Evolutionary conservation across 176 grass and related monocot genomes (phyloP).

Genomic region (Cymbopogon citratus): DNA sequence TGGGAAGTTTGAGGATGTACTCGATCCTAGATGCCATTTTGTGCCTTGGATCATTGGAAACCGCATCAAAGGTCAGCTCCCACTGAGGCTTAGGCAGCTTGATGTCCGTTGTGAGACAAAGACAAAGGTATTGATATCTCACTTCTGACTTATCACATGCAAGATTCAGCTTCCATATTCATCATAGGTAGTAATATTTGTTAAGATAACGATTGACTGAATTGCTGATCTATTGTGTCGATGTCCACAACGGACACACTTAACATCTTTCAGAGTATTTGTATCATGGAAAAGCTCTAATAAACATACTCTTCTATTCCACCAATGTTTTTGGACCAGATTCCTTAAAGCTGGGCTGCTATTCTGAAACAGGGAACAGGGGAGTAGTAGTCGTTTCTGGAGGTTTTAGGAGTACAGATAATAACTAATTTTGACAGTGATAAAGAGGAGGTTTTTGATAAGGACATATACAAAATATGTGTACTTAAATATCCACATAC

Average conservation of each 20-base stretch:
- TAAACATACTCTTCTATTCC: not conserved
- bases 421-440: not conserved
- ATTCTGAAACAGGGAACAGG: not conserved
- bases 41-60: conserved; percentile 49
- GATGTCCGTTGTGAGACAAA: conserved; percentile 49
- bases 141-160: not conserved
- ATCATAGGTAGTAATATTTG: too few species aligned
- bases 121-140: conserved; percentile 41
- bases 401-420: not conserved
- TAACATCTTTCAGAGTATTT: too few species aligned
- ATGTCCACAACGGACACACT: too few species aligned
- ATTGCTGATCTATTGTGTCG: too few species aligned
- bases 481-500: not conserved
- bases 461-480: not conserved
- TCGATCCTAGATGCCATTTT: conserved; percentile 52
- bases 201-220: too few species aligned
- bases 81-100: conserved; percentile 35
- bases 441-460: not conserved
- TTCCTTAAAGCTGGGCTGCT: not conserved
- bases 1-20: conserved; percentile 61
- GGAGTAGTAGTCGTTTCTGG: not conserved
- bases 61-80: conserved; percentile 31
- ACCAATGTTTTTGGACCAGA: not conserved
- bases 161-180: too few species aligned
- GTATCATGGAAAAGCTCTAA: too few species aligned